Percentiles rank a stretch among this genome's conserved stretches.
Evolutionary conservation across 345 rosid species (phyloP).

Genomic region (Eutrema japonicum): DNA sequence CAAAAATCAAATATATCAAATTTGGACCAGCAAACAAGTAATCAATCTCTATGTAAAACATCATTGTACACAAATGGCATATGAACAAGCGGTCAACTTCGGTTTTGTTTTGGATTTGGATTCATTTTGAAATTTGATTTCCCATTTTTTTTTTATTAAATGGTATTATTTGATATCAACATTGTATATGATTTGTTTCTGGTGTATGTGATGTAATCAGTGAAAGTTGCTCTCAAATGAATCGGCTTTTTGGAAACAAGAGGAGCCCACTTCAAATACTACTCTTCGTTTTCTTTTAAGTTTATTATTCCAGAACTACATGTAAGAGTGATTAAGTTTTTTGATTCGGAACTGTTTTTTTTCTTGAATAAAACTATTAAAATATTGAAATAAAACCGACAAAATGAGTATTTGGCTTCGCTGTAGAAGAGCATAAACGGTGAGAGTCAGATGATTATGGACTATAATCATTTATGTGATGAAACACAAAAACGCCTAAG

Average conservation of each 20-base stretch:
- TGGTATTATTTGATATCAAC: background rate
- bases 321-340: conserved; percentile 25
- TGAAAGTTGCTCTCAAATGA: conserved; percentile 29
- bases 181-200: background rate
- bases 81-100: background rate
- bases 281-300: background rate
- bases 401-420: conserved; percentile 34
- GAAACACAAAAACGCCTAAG: conserved; percentile 25
- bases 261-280: conserved; percentile 37
- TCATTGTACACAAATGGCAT: background rate
- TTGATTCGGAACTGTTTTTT: conserved; percentile 10
- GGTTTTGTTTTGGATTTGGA: background rate
- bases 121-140: background rate
- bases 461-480: conserved; percentile 23
- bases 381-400: conserved; percentile 18
- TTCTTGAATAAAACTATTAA: conserved; percentile 8
- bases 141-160: background rate
- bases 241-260: conserved; percentile 34
- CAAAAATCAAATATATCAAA: background rate
- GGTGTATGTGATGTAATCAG: conserved; percentile 30
- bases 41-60: conserved; percentile 3
- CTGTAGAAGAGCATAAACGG: conserved; percentile 34
- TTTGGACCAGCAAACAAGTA: background rate
- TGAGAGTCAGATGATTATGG: conserved; percentile 34
- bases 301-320: conserved; percentile 23